Evolutionary conservation across 108 stramenopile genomes (phyloP), one percentile per base, ranked within the genome.

Genomic region (Schizochytrium sp.): DNA sequence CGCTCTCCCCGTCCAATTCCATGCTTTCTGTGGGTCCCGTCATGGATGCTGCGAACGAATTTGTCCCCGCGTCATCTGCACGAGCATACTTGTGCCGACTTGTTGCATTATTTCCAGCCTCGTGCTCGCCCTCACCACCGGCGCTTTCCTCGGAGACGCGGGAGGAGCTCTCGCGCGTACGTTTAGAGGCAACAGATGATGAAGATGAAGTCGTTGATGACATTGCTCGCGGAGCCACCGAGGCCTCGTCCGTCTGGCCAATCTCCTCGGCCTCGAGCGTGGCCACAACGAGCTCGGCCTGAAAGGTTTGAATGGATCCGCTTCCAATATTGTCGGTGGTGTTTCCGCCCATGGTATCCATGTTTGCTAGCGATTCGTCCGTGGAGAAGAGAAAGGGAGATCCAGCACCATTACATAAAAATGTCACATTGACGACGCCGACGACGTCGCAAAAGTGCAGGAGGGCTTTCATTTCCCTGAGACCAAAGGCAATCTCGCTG

Each of bases 241-340:
- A 69, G 34, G 63, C 63, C 21, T 69, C 63, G 16, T 8, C 76
- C 45, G 14, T 45, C n/a, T 21, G 76, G 0, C 48, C 19, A 34
- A 83, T 83, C 48, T 83, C 76, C 51, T 83, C 76, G n/a, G 51
- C 76, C 51, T 83, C 76, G 45, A 83, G 51, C 48, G 76, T 83
- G 45, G 76, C 76, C 12, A 83, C 51, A 4, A 83, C 51, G 51
- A 83, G 76, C 76, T 83, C 76, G 25, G 76, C 76, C 51, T 83
- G n/a, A 53, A 83, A 83, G 76, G 76, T 83, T 18, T 83, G 45
- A 45, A 83, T 83, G 25, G 45, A 6, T 12, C 76, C 76, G 6
- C 19, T 21, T 8, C 3, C 41, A 41, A 23, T 69, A 23, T 14
- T 23, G 21, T 23, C 63, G 41, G 34, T 23, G 41, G 63, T 10